A percentile compares a stretch with the other conserved stretches of the same genome.
Evolutionary conservation across 768 basidiomycete genomes (phyloP).

Genomic region (Boletus speciosus): DNA sequence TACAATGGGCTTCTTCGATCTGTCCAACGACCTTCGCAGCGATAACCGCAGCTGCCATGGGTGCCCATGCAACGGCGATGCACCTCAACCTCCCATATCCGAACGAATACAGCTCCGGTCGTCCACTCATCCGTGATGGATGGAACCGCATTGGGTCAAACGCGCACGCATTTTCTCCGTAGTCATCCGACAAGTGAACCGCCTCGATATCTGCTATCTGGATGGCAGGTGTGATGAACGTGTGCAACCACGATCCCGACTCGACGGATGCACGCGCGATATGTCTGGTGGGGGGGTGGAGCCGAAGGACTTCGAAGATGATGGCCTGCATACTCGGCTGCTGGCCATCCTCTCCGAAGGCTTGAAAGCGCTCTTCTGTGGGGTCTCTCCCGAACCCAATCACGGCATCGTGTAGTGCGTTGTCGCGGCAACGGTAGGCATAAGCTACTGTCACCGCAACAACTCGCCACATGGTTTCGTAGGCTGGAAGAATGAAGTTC

Average conservation of each 20-base stretch:
- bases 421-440: constrained; percentile 22
- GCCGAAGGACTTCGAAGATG: constrained; percentile 27
- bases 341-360: constrained; percentile 11
- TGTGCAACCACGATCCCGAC: constrained; percentile 13
- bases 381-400: constrained; percentile 19
- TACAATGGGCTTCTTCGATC: constrained; percentile 25
- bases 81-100: constrained; percentile 40
- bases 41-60: constrained; percentile 50
- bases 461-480: constrained; percentile 64
- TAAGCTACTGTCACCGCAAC: constrained; percentile 45
- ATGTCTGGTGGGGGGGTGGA: constrained; percentile 27
- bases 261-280: constrained; percentile 17
- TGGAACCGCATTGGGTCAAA: constrained; percentile 47
- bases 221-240: constrained; percentile 1
- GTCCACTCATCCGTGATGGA: constrained; percentile 18
- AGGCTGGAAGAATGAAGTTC: constrained; percentile 56
- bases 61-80: constrained; percentile 52
- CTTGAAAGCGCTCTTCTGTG: constrained; percentile 18
- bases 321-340: constrained; percentile 23
- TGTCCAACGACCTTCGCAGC: constrained; percentile 39
- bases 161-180: constrained; percentile 33
- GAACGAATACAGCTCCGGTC: constrained; percentile 39
- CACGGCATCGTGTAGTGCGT: constrained; percentile 26
- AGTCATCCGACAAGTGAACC: constrained; percentile 15
- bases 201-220: constrained; percentile 26